Evolutionary conservation across 2,329 filamentous ascomycete species (phyloP), one percentile per base, ranked within the genome.

Genomic region (Colletotrichum sp.): DNA sequence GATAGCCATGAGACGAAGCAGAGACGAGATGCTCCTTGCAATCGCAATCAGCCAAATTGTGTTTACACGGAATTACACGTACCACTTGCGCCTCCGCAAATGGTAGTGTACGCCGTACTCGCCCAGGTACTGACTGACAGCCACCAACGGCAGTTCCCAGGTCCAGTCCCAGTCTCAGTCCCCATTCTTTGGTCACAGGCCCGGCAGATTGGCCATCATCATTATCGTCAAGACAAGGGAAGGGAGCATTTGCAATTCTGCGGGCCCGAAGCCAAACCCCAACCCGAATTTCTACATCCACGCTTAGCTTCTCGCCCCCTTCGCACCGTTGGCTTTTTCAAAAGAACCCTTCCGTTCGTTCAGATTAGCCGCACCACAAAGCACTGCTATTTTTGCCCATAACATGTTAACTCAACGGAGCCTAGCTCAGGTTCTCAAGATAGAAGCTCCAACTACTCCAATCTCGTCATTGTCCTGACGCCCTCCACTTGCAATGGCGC

Each of bases 401-500:
- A 52, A 12, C 12, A 52, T 52, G 25, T 65, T 43, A 62, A 75
- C 70, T 68, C 43, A 60, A 56, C 13, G 48, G 43, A 56, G 56
- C 39, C 64, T 75, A 73, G 73, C 64, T 48, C 43, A 56, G 32
- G 62, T 36, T 73, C 64, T 72, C 65, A 75, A 75, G 73, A 75
- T 65, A 75, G 73, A 73, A 75, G 36, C 73, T 48, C 68, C 64
- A 58, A 48, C 56, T 28, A 62, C 39, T 48, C 69, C 62, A 56
- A 75, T 64, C 69, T 67, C 69, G 73, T 72, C 62, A 60, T 64
- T 64, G 69, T 71, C 27, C 34, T 60, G 36, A 34, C 61, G 67
- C 55, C 56, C 67, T 65, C 69, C 70, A 65, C 56, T 58, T 48
- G 48, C 16, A 39, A 16, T 22, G 66, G 32, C 60, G 70, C 65